Conservation (phyloP, 129 eudicot genomes). For the Flaveria bidentis region DNA sequence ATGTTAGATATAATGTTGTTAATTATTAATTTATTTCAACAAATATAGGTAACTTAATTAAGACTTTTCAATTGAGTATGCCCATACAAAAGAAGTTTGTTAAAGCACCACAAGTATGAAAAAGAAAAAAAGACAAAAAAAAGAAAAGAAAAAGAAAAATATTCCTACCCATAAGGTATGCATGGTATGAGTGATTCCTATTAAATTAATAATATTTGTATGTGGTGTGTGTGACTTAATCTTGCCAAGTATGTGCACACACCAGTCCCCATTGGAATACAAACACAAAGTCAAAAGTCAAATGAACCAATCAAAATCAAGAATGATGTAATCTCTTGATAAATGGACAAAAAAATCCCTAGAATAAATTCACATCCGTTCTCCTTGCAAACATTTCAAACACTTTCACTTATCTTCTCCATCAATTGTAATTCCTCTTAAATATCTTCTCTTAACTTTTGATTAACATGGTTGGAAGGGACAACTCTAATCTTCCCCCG, state of each 20-base stretch:
- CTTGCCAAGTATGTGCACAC: constrained; percentile 40
- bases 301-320: constrained; percentile 49
- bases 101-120: constrained; percentile 52
- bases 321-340: constrained; percentile 40
- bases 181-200: constrained; percentile 21
- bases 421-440: constrained; percentile 21
- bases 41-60: background rate
- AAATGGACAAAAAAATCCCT: constrained; percentile 45
- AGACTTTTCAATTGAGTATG: constrained; percentile 35
- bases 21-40: background rate
- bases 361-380: constrained; percentile 50
- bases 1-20: background rate
- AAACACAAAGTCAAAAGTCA: constrained; percentile 46
- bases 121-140: background rate
- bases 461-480: constrained; percentile 46
- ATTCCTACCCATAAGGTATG: background rate
- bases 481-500: constrained; percentile 66
- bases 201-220: constrained; percentile 29
- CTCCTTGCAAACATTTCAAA: constrained; percentile 86
- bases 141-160: no score
- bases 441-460: background rate
- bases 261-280: constrained; percentile 38
- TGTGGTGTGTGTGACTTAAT: constrained; percentile 38
- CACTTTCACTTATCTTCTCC: constrained; percentile 39
- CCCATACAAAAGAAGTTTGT: constrained; percentile 40